These are phyloP conservation scores for Barnettozyma populi DNA, from an alignment of 805 yeast species.

Conservation along the genomic window DNA sequence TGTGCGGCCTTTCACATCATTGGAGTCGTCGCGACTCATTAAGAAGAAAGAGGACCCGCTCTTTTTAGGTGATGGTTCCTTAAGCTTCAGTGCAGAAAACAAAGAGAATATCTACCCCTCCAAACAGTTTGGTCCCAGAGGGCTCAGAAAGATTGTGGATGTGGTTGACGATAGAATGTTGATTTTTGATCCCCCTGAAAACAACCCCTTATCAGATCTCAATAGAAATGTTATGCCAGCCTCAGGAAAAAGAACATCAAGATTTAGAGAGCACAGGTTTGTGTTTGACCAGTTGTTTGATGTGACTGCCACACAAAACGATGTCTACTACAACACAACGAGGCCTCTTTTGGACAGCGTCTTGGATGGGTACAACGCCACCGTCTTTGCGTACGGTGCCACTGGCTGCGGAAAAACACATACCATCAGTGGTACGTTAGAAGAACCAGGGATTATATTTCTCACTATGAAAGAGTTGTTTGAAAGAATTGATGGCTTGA, in stretches of 20 bases:
- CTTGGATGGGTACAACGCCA: constrained; percentile 81
- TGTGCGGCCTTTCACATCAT: constrained; percentile 72
- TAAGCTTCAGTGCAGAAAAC: constrained; percentile 25
- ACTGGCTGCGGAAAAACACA: constrained; percentile 98
- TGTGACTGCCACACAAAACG: constrained; percentile 54
- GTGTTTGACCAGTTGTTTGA: constrained; percentile 80
- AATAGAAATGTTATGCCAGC: constrained; percentile 32
- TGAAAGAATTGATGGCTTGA: constrained; percentile 47
- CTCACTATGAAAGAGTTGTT: constrained; percentile 75
- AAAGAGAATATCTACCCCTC: constrained; percentile 19
- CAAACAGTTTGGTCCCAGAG: constrained; percentile 33
- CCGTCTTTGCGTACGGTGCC: constrained; percentile 95
- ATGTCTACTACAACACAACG: constrained; percentile 63
- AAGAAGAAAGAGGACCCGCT: constrained; percentile 32
- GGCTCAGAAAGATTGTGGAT: constrained; percentile 64
- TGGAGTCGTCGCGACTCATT: constrained; percentile 47
- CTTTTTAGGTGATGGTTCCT: constrained; percentile 53
- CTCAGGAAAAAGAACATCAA: constrained; percentile 31
- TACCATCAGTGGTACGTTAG: constrained; percentile 74
- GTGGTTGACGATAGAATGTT: constrained; percentile 84
- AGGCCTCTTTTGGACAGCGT: constrained; percentile 68
- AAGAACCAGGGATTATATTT: constrained; percentile 74
- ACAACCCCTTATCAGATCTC: constrained; percentile 44
- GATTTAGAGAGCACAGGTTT: constrained; percentile 70
- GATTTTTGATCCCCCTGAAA: constrained; percentile 78